Evolutionary conservation across 2,329 filamentous ascomycete species (phyloP), one percentile per base, ranked within the genome.

Genomic region (Aureobasidium musti): DNA sequence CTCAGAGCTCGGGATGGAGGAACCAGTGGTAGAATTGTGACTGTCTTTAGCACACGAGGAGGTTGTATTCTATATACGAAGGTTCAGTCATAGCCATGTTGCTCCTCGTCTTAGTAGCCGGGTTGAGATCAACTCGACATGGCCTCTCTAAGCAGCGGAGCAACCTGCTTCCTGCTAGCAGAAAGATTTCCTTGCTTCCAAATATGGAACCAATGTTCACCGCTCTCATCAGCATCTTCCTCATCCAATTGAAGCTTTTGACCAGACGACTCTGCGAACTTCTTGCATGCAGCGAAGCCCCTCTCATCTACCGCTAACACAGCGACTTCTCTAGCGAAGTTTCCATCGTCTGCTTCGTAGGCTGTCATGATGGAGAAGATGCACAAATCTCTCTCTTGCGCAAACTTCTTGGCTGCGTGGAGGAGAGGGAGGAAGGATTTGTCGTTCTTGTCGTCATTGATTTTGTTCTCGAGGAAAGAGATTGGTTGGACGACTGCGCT

Each of bases 301-400:
- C 74, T 74, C 1, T 82, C 78, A 30, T 80, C 83, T 1, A 86
- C 72, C 0, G 83, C 88, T 85, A 89, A 89, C 0, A 93, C 77
- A 6, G 94, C 77, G 43, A 92, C 74, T 73, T 95, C 86, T 60
- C 91, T 80, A 69, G 81, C 79, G 68, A 92, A 91, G 19, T 79
- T 73, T 0, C 83, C 86, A 0, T 77, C 78, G 0, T 82, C 79
- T 3, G 79, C 75, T 26, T 82, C 80, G 23, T 82, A 86, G n/a
- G 86, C 86, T 1, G 90, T 91, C 88, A 93, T 90, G 65, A 93
- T 79, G 11, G 82, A 82, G 10, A 84, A 84, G 11, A 93, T 73
- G 66, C 88, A 86, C n/a, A 93, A 75, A 0, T 77, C 70, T 66
- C 83, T 82, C 73, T 87, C 84, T n/a, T 77, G 72, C 0, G 83